Base-by-base conservation (phyloP, 805 yeast genomes). In the Candida pseudoglaebosa region DNA sequence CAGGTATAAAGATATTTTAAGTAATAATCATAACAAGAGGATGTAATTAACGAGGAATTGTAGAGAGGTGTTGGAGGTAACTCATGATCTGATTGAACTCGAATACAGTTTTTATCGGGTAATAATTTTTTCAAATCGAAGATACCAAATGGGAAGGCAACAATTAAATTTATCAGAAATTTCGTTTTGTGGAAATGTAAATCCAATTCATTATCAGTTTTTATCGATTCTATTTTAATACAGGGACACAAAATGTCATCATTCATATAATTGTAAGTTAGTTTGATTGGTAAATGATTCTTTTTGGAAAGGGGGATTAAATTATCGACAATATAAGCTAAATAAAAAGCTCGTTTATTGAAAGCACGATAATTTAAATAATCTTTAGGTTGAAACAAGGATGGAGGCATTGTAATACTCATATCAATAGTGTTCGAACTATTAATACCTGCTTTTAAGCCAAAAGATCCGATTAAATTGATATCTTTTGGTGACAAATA, bases 301-400 rank as follows among this genome's bases (percentile, higher is more conserved):
- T 73, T 74, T 43, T 74, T 70, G 14, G 82, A 66, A 28, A 75
- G 57, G 0, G 74, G 60, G 29, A 75, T 71, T 46, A 90, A 65
- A 39, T 78, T 71, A 34, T 81, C 80, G 1, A 95, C 83, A 41
- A 93, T 53, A 54, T 79, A 83, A 1, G 96, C 91, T 40, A 89
- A 50, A 54, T 89, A 93, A 49, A 86, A 91, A 6, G 96, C 80
- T 48, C 96, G 75, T 61, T 93, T 93, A 65, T 91, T 89, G 40
- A 88, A 66, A 28, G 93, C 91, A 56, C 98, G 73, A 65, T 85
- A 88, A 63, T 93, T 93, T 51, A 91, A 68, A 53, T 82, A 87
- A 59, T 93, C 99, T 63, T 93, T 93, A 37, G 82, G 80, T 53
- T 84, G 89, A 54, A 93, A 84, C 34, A 84, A 57, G 19, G 65